These are phyloP conservation scores for Candida tunisiensis DNA, from an alignment of 1,139 yeast genomes.

Conservation along the genomic window DNA sequence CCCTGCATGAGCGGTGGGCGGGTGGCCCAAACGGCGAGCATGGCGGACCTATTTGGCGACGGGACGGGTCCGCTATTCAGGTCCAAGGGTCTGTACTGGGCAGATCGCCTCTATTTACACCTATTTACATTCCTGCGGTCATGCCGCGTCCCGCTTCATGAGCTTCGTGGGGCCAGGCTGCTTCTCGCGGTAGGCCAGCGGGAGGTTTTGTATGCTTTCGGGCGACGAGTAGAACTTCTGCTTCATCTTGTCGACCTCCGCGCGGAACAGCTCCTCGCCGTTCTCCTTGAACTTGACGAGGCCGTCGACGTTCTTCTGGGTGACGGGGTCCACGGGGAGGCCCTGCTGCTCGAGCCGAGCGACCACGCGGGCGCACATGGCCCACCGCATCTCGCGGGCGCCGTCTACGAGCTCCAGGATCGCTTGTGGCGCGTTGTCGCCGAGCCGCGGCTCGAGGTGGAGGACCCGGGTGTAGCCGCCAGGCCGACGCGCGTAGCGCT, in stretches of 20 bases:
- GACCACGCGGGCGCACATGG: constrained; percentile 64
- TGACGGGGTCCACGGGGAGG: constrained; percentile 40
- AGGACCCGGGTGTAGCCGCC: constrained; percentile 84
- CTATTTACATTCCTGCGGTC: neutral
- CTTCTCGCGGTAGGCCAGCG: neutral
- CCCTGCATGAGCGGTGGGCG: too few species aligned
- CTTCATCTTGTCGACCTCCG: constrained; percentile 52
- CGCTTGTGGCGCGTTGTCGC: constrained; percentile 86
- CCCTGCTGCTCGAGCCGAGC: constrained; percentile 63
- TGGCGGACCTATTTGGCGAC: too few species aligned
- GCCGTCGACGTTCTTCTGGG: constrained; percentile 39
- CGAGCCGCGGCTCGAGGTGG: constrained; percentile 70
- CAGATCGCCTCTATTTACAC: constrained; percentile 4
- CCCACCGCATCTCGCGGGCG: constrained; percentile 55
- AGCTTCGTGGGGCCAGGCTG: neutral
- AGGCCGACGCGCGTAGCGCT: constrained; percentile 42
- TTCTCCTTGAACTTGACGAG: constrained; percentile 28
- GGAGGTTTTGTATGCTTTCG: constrained; percentile 5
- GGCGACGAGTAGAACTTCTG: constrained; percentile 29
- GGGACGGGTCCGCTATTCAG: too few species aligned
- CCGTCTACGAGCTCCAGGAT: constrained; percentile 79
- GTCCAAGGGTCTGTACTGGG: constrained; percentile 3
- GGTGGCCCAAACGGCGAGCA: too few species aligned
- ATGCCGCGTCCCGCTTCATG: neutral
- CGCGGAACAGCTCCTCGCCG: constrained; percentile 37